Evolutionary conservation across 148 eudicot species (phyloP).

Genomic region (Chenopodium formosanum): DNA sequence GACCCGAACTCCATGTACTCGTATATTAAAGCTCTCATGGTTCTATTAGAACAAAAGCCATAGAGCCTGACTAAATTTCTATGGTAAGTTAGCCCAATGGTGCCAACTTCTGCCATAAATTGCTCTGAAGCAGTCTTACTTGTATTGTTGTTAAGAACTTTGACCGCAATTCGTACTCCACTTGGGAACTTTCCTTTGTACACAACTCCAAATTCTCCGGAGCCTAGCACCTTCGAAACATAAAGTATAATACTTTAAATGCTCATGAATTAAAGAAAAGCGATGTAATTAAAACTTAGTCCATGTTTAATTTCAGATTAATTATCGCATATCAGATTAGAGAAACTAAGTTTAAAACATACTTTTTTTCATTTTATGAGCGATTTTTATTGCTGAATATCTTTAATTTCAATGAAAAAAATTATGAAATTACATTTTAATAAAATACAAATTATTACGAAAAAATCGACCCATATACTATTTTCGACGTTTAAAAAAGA

Average conservation of each 20-base stretch:
- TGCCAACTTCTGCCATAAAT: constrained; percentile 36
- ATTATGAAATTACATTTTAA: no score
- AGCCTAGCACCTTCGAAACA: constrained; percentile 15
- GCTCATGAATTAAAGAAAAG: background rate
- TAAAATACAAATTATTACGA: no score
- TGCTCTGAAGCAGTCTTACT: constrained; percentile 23
- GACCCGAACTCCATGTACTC: constrained; percentile 32
- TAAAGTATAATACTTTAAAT: background rate
- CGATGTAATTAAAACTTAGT: no score
- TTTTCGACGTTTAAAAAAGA: no score
- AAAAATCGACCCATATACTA: no score
- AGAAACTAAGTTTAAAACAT: no score
- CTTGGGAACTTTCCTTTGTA: constrained; percentile 32
- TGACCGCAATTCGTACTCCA: constrained; percentile 25
- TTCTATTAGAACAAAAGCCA: constrained; percentile 29
- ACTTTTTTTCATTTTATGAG: no score
- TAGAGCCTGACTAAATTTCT: constrained; percentile 31
- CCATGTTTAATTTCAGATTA: no score
- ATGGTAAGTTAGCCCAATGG: constrained; percentile 32
- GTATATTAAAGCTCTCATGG: constrained; percentile 30
- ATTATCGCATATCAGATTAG: no score
- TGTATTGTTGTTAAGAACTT: constrained; percentile 18
- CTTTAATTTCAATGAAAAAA: no score
- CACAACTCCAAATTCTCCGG: constrained; percentile 30
- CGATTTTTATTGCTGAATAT: no score